Evolutionary conservation across 2,329 filamentous ascomycete genomes (phyloP).

Genomic region (Neofusicoccum umdonicola): DNA sequence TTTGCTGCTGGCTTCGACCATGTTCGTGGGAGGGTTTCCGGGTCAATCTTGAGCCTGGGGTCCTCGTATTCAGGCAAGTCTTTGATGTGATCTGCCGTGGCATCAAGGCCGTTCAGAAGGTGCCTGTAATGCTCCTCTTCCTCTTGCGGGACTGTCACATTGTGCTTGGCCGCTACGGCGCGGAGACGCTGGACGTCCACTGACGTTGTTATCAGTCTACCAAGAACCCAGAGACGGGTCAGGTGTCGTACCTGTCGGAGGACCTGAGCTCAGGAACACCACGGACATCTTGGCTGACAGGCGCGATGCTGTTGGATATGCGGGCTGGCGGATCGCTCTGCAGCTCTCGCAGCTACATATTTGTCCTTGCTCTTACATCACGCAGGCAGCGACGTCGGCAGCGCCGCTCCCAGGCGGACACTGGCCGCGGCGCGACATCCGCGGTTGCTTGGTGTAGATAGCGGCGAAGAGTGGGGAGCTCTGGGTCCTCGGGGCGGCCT

Average conservation of each 20-base stretch:
- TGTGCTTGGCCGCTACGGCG: slow-evolving; percentile 21
- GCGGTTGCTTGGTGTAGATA: not conserved
- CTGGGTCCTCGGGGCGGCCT: not conserved
- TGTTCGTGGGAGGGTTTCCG: slow-evolving; percentile 22
- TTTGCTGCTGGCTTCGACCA: slow-evolving; percentile 21
- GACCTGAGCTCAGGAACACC: slow-evolving; percentile 22
- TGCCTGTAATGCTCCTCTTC: slow-evolving; percentile 25
- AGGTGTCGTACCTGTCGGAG: slow-evolving; percentile 20
- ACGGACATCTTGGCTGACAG: slow-evolving; percentile 21
- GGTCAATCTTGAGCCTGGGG: slow-evolving; percentile 23
- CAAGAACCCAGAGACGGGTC: not conserved
- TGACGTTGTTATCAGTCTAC: not conserved
- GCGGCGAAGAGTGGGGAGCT: slow-evolving; percentile 10
- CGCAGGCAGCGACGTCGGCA: not conserved
- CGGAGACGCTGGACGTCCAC: slow-evolving; percentile 21
- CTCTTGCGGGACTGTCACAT: slow-evolving; percentile 19
- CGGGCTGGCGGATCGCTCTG: too few relatives aligned
- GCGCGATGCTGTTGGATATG: too few relatives aligned
- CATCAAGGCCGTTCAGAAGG: slow-evolving; percentile 26
- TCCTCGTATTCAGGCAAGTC: slow-evolving; percentile 24
- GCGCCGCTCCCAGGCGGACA: not conserved
- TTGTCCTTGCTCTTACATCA: not conserved
- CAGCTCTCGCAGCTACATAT: too few relatives aligned
- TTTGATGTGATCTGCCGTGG: slow-evolving; percentile 21
- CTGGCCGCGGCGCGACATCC: not conserved